phyloP scores from a whole-genome alignment of 2,329 filamentous ascomycete genomes.

The Calonectria ilicicola region DNA sequence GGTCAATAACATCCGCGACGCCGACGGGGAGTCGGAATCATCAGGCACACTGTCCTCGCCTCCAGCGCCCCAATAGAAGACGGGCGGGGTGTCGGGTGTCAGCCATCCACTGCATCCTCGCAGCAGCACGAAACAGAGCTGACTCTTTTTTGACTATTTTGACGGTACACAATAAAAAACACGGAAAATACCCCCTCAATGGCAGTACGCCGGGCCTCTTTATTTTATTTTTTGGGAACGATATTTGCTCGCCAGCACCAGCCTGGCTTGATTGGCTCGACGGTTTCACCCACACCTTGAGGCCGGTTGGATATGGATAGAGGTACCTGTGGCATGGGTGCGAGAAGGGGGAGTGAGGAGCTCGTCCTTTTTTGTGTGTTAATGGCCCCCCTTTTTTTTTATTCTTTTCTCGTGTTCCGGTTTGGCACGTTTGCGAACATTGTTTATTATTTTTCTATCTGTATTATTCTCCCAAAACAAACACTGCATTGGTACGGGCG shows the following conservation, averaged over 20 bases:
- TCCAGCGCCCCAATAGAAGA: constrained; percentile 44
- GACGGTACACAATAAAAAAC: constrained; percentile 1
- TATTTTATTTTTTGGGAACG: not conserved
- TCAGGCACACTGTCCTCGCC: constrained; percentile 69
- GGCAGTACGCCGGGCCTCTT: not conserved
- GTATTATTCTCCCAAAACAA: constrained; percentile 41
- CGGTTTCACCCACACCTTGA: constrained; percentile 4
- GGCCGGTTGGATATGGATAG: constrained; percentile 43
- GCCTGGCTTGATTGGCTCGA: constrained; percentile 10
- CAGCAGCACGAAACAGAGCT: not conserved
- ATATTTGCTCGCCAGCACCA: not conserved
- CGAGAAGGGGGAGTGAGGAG: constrained; percentile 17
- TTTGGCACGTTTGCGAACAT: constrained; percentile 1
- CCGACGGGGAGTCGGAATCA: constrained; percentile 67
- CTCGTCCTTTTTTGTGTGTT: not conserved
- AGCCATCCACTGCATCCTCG: not conserved
- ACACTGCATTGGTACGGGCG: constrained; percentile 42
- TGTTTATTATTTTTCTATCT: constrained; percentile 31
- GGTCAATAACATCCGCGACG: constrained; percentile 55
- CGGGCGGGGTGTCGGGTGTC: not conserved
- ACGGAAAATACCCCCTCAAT: not conserved
- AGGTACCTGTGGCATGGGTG: constrained; percentile 32
- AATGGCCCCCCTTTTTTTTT: not conserved
- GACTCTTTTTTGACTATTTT: not conserved
- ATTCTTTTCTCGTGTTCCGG: not conserved